Conservation (phyloP, 495 filamentous ascomycete genomes). For the Bacidia gigantensis region DNA sequence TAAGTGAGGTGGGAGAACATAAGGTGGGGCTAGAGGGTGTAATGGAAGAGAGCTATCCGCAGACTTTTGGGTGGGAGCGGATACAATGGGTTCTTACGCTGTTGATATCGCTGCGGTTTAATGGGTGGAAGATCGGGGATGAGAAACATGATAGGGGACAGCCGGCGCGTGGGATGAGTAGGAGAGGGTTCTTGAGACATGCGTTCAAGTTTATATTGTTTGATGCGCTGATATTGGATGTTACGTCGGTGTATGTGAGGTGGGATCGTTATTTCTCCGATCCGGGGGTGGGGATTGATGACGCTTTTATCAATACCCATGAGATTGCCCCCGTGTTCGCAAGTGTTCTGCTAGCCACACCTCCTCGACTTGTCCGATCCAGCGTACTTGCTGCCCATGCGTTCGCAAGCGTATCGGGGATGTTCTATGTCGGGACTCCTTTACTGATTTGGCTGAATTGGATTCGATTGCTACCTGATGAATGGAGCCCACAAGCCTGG, state of each 20-base stretch:
- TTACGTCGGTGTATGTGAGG: conserved; percentile 5
- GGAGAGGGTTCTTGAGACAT: background rate
- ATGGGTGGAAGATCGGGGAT: conserved; percentile 13
- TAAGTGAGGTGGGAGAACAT: background rate
- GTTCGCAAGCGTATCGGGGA: conserved; percentile 9
- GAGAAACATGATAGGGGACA: conserved; percentile 10
- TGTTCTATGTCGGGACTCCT: conserved; percentile 9
- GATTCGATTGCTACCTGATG: conserved; percentile 10
- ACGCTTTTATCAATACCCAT: too few species aligned
- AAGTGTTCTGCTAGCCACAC: conserved; percentile 3
- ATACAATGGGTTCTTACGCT: conserved; percentile 15
- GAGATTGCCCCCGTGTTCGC: background rate
- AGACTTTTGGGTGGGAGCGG: background rate
- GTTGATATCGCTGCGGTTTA: conserved; percentile 11
- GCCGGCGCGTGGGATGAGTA: background rate
- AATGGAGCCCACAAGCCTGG: conserved; percentile 19
- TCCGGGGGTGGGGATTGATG: conserved; percentile 2
- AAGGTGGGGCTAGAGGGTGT: background rate
- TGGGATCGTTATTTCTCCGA: conserved; percentile 14
- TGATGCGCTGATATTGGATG: conserved; percentile 11
- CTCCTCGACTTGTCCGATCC: conserved; percentile 13
- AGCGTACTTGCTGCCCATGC: conserved; percentile 10
- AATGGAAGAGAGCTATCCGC: conserved; percentile 16
- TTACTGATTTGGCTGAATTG: conserved; percentile 6
- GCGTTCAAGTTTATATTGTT: background rate